Evolutionary conservation across 108 stramenopile genomes (phyloP), one percentile per base, ranked within the genome.

Genomic region (Schizochytrium sp.): DNA sequence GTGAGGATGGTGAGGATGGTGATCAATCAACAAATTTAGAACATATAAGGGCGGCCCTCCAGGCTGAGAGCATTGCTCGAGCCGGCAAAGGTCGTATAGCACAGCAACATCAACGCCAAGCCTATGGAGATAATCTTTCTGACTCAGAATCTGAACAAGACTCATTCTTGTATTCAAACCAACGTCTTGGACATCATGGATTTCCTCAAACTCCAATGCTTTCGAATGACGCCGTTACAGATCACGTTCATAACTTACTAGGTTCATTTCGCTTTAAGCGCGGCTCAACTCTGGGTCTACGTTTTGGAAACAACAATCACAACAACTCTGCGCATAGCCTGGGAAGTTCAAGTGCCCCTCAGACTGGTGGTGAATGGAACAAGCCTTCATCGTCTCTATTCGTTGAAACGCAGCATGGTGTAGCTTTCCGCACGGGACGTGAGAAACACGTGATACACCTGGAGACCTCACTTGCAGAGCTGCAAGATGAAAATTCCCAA

Each of bases 401-500:
- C 64, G 12, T 7, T 15, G 64, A 44, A 0, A 28, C 28, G 28
- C 28, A 28, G 28, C 28, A 28, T 15, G 64, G 19, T 44, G 44
- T 7, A 44, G 64, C 64, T 15, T 69, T 2, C 10, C 64, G 57
- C 57, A 17, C 13, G 57, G 57, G 13, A 17, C 57, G 64, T 7
- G 64, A 69, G 5, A 69, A 69, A 44, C 64, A 69, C 12, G 44
- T 69, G 2, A 3, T 44, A 7, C 19, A 12, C 5, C 76, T 83
- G 38, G 76, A 83, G 53, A 40, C 76, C 47, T 55, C 47, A 38
- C 50, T 83, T 10, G 76, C 76, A 5, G 76, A 83, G 47, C 76
- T 83, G 15, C 76, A 83, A 42, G 76, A 83, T 28, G 76, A 83
- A 83, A 83, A 83, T 40, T 38, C 28, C 13, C 76, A 83, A 28